Conservation (phyloP, 352 stramenopile species). For the Phytopythium mirpurense region DNA sequence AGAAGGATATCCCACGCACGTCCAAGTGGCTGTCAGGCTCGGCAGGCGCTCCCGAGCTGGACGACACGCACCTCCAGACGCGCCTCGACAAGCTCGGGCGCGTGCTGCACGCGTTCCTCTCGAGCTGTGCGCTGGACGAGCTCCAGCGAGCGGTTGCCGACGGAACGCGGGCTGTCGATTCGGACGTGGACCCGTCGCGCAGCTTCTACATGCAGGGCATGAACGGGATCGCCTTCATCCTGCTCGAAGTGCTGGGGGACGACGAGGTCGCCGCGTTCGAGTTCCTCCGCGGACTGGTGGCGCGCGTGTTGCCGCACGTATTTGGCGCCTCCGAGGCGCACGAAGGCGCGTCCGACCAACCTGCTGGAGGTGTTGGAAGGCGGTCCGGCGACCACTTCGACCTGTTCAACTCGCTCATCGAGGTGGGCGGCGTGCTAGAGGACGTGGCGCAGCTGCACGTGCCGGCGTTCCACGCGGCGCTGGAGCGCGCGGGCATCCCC, state of each 20-base stretch:
- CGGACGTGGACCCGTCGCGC: conserved; percentile 18
- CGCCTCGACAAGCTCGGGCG: conserved; percentile 35
- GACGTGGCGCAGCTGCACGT: conserved; percentile 70
- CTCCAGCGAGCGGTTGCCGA: conserved; percentile 18
- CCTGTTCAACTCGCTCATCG: conserved; percentile 61
- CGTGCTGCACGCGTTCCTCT: conserved; percentile 68
- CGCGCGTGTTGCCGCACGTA: conserved; percentile 66
- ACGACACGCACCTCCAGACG: conserved; percentile 16
- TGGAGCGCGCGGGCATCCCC: conserved; percentile 55
- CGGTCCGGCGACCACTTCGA: conserved; percentile 50
- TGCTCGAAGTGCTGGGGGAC: conserved; percentile 56
- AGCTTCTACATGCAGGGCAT: conserved; percentile 86
- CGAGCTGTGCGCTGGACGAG: conserved; percentile 44
- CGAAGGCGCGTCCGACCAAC: background rate
- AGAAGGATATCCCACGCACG: conserved; percentile 80
- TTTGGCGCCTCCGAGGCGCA: conserved; percentile 48
- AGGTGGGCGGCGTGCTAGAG: conserved; percentile 68
- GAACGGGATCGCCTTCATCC: conserved; percentile 78
- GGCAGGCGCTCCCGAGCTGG: conserved; percentile 43
- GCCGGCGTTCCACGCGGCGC: conserved; percentile 43
- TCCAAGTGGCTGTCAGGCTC: conserved; percentile 68
- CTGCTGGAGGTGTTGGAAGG: conserved; percentile 3
- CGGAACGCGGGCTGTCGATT: conserved; percentile 2
- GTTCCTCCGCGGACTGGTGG: conserved; percentile 60
- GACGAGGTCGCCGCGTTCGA: conserved; percentile 48